Percentiles rank a stretch among this genome's conserved stretches.
Evolutionary conservation across 2,329 filamentous ascomycete species (phyloP).

Genomic region (Colletotrichum spaethianum): DNA sequence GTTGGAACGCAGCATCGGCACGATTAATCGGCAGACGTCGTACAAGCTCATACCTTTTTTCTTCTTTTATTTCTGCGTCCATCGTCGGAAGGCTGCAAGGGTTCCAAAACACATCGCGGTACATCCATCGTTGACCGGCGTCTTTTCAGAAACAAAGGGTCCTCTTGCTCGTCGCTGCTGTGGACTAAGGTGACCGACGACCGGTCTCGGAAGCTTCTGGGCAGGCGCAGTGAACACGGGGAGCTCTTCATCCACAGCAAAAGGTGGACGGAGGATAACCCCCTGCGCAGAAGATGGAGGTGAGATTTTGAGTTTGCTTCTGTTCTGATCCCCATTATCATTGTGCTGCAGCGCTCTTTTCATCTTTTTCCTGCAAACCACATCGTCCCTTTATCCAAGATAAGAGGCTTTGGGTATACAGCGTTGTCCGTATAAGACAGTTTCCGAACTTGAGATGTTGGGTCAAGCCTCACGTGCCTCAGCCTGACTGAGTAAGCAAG

Average conservation of each 20-base stretch:
- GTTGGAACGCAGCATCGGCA: slow-evolving; percentile 8
- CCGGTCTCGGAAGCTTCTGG: slow-evolving; percentile 5
- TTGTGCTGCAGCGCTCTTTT: neutral
- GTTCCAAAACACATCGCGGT: neutral
- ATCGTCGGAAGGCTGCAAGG: neutral
- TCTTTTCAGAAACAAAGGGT: neutral
- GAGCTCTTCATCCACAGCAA: neutral
- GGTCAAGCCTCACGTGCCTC: neutral
- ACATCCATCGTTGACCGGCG: neutral
- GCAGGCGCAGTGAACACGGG: neutral
- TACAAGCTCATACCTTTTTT: neutral
- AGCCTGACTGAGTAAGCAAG: neutral
- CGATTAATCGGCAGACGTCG: neutral
- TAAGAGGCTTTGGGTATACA: neutral
- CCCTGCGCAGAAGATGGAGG: slow-evolving; percentile 31
- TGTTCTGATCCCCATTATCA: neutral
- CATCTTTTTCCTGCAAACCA: neutral
- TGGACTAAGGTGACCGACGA: slow-evolving; percentile 1
- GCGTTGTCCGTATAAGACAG: neutral
- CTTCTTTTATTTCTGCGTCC: neutral
- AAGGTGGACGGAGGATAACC: neutral
- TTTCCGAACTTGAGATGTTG: neutral
- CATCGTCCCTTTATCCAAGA: neutral
- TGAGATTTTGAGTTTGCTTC: slow-evolving; percentile 17
- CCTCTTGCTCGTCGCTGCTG: slow-evolving; percentile 1